A percentile compares a stretch with the other conserved stretches of the same genome.
These are phyloP conservation scores for Sphaerosporella brunnea DNA, from an alignment of 495 filamentous ascomycete species.

Conservation along the genomic window DNA sequence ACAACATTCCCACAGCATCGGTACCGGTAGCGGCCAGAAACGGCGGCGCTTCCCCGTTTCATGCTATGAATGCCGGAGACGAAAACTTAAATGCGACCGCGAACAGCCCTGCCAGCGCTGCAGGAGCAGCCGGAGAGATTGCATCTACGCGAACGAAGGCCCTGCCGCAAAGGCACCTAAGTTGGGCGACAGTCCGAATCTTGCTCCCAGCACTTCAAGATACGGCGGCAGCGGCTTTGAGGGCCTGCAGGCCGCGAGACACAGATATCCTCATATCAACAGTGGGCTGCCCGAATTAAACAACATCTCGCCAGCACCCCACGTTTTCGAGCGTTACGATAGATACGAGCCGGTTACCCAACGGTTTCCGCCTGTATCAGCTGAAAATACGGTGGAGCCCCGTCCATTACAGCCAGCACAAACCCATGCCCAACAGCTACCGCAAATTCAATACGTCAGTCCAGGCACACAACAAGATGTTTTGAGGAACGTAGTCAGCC, in stretches of 20 bases:
- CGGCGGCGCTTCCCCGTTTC: constrained; percentile 1
- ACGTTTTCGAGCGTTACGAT: not conserved
- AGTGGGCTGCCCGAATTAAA: not conserved
- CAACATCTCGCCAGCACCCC: not conserved
- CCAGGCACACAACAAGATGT: not conserved
- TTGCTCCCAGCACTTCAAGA: not conserved
- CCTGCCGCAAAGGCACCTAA: not conserved
- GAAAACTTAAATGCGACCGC: constrained; percentile 4
- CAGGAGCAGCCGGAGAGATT: not conserved
- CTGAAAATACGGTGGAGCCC: not conserved
- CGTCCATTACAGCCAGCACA: not conserved
- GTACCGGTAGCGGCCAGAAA: not conserved
- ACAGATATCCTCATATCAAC: not conserved
- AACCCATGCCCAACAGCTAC: not conserved
- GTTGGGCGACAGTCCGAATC: not conserved
- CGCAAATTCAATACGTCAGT: constrained; percentile 1
- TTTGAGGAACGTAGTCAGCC: not conserved
- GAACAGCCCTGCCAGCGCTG: constrained; percentile 3
- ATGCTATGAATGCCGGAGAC: not conserved
- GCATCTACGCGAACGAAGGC: constrained; percentile 3
- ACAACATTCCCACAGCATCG: not conserved
- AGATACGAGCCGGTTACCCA: not conserved
- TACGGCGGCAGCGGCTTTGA: too few relatives aligned
- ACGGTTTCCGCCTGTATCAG: not conserved
- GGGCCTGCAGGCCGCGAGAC: not conserved